Evolutionary conservation across 1,284 basidiomycete species (phyloP).

Genomic region (Bondarzewia mesenterica): DNA sequence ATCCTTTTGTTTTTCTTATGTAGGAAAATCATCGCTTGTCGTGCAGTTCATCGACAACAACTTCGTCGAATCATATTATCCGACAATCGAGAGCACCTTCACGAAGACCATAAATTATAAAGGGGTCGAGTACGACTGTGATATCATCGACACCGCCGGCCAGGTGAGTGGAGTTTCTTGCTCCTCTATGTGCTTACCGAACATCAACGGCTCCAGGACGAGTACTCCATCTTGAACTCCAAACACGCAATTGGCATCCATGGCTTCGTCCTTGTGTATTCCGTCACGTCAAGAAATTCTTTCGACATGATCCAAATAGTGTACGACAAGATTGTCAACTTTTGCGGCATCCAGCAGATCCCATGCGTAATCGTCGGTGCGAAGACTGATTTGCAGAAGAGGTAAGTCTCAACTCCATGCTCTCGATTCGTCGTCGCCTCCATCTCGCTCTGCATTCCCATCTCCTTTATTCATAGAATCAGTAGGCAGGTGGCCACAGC

Average conservation of each 20-base stretch:
- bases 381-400: conserved; percentile 80
- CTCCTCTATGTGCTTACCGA: conserved; percentile 3
- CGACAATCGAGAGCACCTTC: conserved; percentile 90
- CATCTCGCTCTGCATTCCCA: conserved; percentile 13
- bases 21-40: conserved; percentile 79
- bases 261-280: conserved; percentile 90
- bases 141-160: conserved; percentile 98
- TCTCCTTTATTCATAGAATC: conserved; percentile 16
- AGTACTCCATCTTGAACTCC: conserved; percentile 77
- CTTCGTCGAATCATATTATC: conserved; percentile 82
- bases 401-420: conserved; percentile 33
- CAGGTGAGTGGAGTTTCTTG: conserved; percentile 43
- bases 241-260: conserved; percentile 82
- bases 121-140: conserved; percentile 85
- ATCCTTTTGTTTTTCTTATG: conserved; percentile 13
- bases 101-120: conserved; percentile 81
- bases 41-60: conserved; percentile 65
- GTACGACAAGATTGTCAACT: conserved; percentile 96
- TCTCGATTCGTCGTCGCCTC: conserved; percentile 1
- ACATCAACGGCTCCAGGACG: conserved; percentile 45
- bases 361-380: conserved; percentile 97
- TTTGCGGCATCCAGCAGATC: conserved; percentile 82
- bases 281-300: conserved; percentile 84
- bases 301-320: conserved; percentile 97
- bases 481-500: conserved; percentile 70